Base-by-base conservation (phyloP, 495 filamentous ascomycete genomes). In the Opeltia flavorubescens region DNA sequence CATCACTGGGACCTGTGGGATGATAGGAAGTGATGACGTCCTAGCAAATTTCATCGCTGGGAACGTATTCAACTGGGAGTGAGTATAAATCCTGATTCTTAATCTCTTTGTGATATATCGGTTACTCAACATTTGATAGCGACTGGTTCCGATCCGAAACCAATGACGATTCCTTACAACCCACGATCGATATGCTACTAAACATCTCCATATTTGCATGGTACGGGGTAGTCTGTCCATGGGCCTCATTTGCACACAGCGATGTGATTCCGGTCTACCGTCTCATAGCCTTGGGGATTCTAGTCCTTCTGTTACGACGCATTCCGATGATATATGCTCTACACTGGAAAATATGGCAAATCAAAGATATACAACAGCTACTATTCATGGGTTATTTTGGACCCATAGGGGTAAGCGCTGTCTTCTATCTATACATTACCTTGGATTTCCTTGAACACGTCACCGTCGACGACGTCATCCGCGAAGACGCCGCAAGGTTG, bases 1-100 rank as follows among this genome's bases (percentile, higher is more conserved):
- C 55, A 51, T 46, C 21, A 34, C 38, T 40, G 28, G 50, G 20
- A 24, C 18, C 13, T 86, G 83, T 53, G 88, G 88, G 9, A 76
- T 94, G 71, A 78, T 95, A 48, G 89, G 89, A 2, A 91, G 79
- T 36, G 89, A 95, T 61, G 89, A 95, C 50, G 80, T 95, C 13
- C 71, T 96, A 1, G 88, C 89, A 2, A 94, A 86, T 64, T 96
- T 96, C 55, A 80, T 95, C 49, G 88, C 89, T 15, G 89, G 89
- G 3, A 95, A 94, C 55, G 78, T 75, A 5, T 91, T 96, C 52
- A 94, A 84, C 4, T 84, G 83, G 73, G 88, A 83, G 74, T 77
- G 66, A 49, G 70, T 55, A 15, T 15, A n/a, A n/a, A n/a, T 25
- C 8, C 5, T 23, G 7, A n/a, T 17, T 2, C 4, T 20, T 18